Evolutionary conservation across 2,329 filamentous ascomycete species (phyloP), one percentile per base, ranked within the genome.

Genomic region (Beauveria sp.): DNA sequence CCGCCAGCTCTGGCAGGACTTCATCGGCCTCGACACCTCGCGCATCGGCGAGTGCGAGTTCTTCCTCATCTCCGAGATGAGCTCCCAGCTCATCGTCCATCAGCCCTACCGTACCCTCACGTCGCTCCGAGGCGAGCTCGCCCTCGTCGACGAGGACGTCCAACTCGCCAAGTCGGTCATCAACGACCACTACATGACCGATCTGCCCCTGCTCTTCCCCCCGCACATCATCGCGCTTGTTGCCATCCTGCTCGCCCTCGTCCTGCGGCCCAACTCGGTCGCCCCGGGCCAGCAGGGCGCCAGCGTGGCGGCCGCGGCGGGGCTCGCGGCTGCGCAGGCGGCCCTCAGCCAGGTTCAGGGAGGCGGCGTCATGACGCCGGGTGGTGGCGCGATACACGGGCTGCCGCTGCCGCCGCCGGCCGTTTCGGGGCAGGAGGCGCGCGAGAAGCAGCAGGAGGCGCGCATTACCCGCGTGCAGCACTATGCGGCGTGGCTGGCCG

Each of bases 11-110:
- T 96, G 91, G 91, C 88, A 90, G 69, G 90, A 93, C 66, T 84
- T 89, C 63, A 85, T 90, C 67, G 80, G 84, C 46, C 84, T 87
- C 62, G 92, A 96, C 73, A 89, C 90, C 9, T 87, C 89, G 61
- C 91, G 91, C 69, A 83, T 97, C 45, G 93, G 93, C 68, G 93
- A 97, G 78, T 96, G 91, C 82, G 93, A 97, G 73, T 97, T 96
- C 76, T 90, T 85, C 63, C 81, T 97, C 62, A 96, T 97, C 69
- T 92, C 90, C 28, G 93, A 96, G 71, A 89, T 97, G 84, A 89
- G 85, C 74, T 93, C 90, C 5, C 90, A 96, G 68, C 83, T 97
- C 67, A 96, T 96, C 71, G 79, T 96, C 20, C 90, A 96, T 74
- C 91, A 96, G 70, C 93, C 93, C 0, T 96, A 96, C 75, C 89